Percentiles rank a stretch among this genome's conserved stretches.
Conservation (phyloP, 768 basidiomycete species). For the Naganishia onofrii region DNA sequence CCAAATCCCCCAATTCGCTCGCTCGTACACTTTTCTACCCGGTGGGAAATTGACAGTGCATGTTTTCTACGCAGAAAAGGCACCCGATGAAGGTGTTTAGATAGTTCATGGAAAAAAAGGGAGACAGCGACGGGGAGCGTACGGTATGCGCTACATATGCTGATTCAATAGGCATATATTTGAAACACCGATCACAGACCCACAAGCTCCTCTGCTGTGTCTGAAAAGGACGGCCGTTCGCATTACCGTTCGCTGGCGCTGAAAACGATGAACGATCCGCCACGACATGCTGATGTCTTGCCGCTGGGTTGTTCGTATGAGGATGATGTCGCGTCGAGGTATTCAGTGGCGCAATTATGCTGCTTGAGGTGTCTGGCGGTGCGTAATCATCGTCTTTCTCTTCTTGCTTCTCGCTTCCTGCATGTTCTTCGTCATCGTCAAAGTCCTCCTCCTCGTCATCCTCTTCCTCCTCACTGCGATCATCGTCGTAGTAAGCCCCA, state of each 20-base stretch:
- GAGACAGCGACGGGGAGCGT: constrained; percentile 38
- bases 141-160: constrained; percentile 68
- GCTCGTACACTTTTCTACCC: constrained; percentile 82
- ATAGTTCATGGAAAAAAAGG: not conserved
- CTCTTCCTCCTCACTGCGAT: not conserved
- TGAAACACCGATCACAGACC: constrained; percentile 94
- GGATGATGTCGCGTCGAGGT: too few relatives aligned
- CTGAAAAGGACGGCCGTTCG: not conserved
- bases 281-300: too few relatives aligned
- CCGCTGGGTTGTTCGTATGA: too few relatives aligned
- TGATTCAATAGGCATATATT: constrained; percentile 78
- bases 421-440: not conserved
- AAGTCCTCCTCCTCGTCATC: not conserved
- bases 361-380: not conserved
- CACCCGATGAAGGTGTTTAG: not conserved
- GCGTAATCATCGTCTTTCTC: constrained; percentile 7
- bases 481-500: too few relatives aligned
- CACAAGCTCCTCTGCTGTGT: constrained; percentile 55
- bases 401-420: not conserved
- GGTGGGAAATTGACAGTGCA: constrained; percentile 74
- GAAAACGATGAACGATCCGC: too few relatives aligned
- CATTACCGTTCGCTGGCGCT: not conserved
- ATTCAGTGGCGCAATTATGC: too few relatives aligned
- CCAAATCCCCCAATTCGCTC: constrained; percentile 86
- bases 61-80: constrained; percentile 60